Base-by-base conservation (phyloP, 148 eudicot genomes). In the Spergularia marina region DNA sequence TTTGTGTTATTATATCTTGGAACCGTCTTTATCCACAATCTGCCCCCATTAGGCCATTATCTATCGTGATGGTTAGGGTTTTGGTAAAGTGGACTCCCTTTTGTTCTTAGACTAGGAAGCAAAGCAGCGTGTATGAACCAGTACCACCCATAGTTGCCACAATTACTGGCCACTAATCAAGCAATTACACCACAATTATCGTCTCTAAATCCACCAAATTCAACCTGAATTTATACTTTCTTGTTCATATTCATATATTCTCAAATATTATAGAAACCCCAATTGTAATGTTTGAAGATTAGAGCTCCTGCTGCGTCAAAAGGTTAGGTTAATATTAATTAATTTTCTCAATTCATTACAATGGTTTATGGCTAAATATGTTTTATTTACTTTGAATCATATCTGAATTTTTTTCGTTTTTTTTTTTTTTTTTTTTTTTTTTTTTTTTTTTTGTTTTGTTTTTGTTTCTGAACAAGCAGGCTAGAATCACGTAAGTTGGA, bases 71-170 rank as follows among this genome's bases (percentile, higher is more conserved):
- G 3, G 23, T 49, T 68, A 68, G 71, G 56, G 71, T 53, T 66
- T 66, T 15, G 23, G 23, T 12, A 4, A 20, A 14, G n/a, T 23
- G 12, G 8, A 7, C 17, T 14, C 12, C 2, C 53, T 41, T 39
- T 41, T 66, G 25, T 40, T 41, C 34, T 39, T 72, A 18, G 75
- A n/a, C 52, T 25, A 12, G 36, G 16, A 21, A 18, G 56, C 47
- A 30, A 4, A 44, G 39, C 40, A 5, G 7, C 40, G 73, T 67
- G 73, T 44, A 4, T 21, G 25, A 58, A 49, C 67, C 25, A 76
- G 25, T 53, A 76, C 79, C 79, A 76, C 65, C 34, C 78, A 58
- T 58, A 57, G 65, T 76, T 68, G 65, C 59, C 62, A 58, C 52
- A 18, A 25, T 57, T 47, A 56, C 61, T 56, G 62, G 65, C 56